Evolutionary conservation across 495 filamentous ascomycete species (phyloP).

Genomic region (Thozetella sp.): DNA sequence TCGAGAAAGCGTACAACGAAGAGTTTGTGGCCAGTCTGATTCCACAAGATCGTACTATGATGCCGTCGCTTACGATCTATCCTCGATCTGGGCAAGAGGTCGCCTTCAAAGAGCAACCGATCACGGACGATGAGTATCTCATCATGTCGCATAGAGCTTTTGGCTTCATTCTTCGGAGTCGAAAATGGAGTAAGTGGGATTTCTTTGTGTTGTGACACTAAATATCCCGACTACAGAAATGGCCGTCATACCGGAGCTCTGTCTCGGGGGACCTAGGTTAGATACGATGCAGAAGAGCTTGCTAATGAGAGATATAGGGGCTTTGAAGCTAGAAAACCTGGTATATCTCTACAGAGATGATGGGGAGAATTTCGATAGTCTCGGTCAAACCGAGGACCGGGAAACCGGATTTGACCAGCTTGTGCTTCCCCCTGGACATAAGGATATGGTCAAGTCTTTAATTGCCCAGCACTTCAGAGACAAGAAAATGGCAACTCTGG

Average conservation of each 20-base stretch:
- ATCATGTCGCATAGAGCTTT: constrained; percentile 42
- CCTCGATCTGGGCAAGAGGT: constrained; percentile 11
- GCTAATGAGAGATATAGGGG: no score
- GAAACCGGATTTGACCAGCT: constrained; percentile 42
- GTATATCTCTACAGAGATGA: no score
- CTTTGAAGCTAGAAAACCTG: no score
- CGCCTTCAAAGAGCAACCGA: constrained; percentile 3
- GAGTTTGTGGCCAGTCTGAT: constrained; percentile 27
- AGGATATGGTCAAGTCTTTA: constrained; percentile 33
- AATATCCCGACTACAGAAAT: no score
- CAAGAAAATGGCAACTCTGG: constrained; percentile 19
- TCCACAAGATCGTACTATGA: constrained; percentile 1
- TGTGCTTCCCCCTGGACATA: constrained; percentile 30
- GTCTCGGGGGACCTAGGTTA: no score
- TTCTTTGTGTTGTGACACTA: background rate
- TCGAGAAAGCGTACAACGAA: constrained; percentile 25
- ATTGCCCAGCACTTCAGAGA: constrained; percentile 40
- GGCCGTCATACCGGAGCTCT: no score
- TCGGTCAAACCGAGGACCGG: no score
- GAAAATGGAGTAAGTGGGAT: constrained; percentile 40
- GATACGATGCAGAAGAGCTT: no score
- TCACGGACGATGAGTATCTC: constrained; percentile 30
- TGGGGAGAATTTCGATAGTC: no score
- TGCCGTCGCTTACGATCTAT: constrained; percentile 17
- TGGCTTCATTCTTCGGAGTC: constrained; percentile 40